These are phyloP conservation scores for Saccharomycopsis sp. DNA, from an alignment of 805 yeast species.

Conservation along the genomic window DNA sequence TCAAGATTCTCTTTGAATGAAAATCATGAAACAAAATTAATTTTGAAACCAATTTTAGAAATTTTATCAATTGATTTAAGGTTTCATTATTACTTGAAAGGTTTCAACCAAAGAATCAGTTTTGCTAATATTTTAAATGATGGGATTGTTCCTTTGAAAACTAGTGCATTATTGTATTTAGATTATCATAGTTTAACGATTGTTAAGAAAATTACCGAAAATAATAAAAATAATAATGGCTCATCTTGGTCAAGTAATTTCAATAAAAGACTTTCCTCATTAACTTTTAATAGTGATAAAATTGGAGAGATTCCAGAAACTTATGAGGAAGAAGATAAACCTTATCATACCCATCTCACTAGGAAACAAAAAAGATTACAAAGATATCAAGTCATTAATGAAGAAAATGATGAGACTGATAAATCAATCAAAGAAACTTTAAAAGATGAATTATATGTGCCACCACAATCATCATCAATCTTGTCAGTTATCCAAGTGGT, in stretches of 20 bases:
- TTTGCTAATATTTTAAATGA: conserved; percentile 90
- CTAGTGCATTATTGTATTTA: conserved; percentile 73
- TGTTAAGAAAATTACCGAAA: conserved; percentile 25
- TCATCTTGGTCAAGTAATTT: background rate
- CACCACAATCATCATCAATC: conserved; percentile 42
- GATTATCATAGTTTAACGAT: conserved; percentile 71
- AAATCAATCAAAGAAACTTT: background rate
- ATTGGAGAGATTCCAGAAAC: background rate
- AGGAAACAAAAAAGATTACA: background rate
- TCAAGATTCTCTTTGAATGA: conserved; percentile 17
- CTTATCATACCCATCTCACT: too few relatives aligned
- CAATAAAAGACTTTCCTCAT: background rate
- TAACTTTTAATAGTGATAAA: background rate
- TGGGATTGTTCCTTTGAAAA: conserved; percentile 91
- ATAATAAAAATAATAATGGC: background rate
- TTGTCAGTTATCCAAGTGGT: conserved; percentile 42
- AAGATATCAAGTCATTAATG: background rate
- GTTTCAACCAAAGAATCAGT: conserved; percentile 61
- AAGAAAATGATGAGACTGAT: background rate
- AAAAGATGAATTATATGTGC: conserved; percentile 13
- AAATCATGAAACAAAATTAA: conserved; percentile 7
- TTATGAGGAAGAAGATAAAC: background rate
- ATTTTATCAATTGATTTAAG: conserved; percentile 58
- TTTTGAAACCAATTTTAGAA: conserved; percentile 55
- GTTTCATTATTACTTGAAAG: conserved; percentile 34